Evolutionary conservation across 2,329 filamentous ascomycete species (phyloP).

Genomic region (Pestalotiopsis sp.): DNA sequence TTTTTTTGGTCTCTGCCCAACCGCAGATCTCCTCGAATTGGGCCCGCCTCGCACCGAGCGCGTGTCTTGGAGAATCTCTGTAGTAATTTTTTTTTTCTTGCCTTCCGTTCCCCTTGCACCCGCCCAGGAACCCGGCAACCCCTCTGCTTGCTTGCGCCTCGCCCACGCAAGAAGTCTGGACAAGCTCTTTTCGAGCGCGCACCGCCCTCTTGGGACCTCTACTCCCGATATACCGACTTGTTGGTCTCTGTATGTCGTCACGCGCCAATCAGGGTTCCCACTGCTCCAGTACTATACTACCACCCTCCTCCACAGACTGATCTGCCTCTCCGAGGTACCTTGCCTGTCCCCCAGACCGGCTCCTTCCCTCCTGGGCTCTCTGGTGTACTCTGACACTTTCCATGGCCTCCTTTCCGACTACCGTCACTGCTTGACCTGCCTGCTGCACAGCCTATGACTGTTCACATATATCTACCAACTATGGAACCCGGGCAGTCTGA

Average conservation of each 20-base stretch:
- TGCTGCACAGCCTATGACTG: conserved; percentile 29
- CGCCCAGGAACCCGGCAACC: conserved; percentile 29
- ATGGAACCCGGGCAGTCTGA: conserved; percentile 65
- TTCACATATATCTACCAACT: conserved; percentile 47
- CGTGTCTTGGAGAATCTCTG: conserved; percentile 18
- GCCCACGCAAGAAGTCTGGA: background rate
- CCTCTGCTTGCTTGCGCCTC: conserved; percentile 25
- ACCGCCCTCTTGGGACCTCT: conserved; percentile 8
- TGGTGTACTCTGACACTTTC: conserved; percentile 34
- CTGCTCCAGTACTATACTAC: conserved; percentile 13
- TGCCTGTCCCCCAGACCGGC: conserved; percentile 23
- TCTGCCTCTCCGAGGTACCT: conserved; percentile 21
- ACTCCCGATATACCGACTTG: conserved; percentile 22
- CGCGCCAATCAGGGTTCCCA: conserved; percentile 20
- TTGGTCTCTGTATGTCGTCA: conserved; percentile 26
- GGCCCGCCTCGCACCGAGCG: conserved; percentile 21
- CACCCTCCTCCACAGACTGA: conserved; percentile 11
- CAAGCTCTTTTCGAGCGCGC: conserved; percentile 7
- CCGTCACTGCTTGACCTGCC: conserved; percentile 36
- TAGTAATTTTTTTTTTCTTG: background rate
- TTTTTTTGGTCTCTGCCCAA: conserved; percentile 36
- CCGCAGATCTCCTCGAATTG: conserved; percentile 35
- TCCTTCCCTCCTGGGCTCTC: conserved; percentile 28
- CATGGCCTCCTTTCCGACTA: conserved; percentile 37
- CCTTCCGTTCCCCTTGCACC: conserved; percentile 6